Evolutionary conservation across 169 alveolate species (phyloP), one percentile per base, ranked within the genome.

Genomic region (Eimeria tenella): DNA sequence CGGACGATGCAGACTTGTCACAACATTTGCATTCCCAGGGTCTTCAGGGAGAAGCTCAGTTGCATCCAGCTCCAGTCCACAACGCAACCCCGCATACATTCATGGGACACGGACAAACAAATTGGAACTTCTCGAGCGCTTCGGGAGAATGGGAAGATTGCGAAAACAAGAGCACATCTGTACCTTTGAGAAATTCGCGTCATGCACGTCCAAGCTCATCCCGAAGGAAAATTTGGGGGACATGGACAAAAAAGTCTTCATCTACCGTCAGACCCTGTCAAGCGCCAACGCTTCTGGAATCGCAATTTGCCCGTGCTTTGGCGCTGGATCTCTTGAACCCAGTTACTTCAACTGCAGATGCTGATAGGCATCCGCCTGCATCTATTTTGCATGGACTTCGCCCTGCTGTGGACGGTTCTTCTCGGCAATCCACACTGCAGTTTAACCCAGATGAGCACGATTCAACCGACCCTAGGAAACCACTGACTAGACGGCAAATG

Each of bases 221-320:
- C 21, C 17, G 23, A 21, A 7, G 4, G 15, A 68, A 31, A 5
- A 4, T 21, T 21, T 17, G 8, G 23, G 15, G 25, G 9, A 70
- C 52, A 49, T 31, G 42, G 42, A 31, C 42, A 31, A 31, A 31
- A 31, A 31, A 31, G 42, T 31, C 4, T 31, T 31, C 42, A 31
- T 19, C 58, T 3, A 23, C 52, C 4, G 55, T 42, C 89, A 68
- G 17, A 11, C 42, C 89, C 23, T 56, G 53, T n/a, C 25, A 6
- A 15, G 55, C 52, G 15, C 91, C 91, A 49, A 83, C 91, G 19
- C 91, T 83, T 4, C 91, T 83, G 60, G 91, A 83, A 62, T 56
- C 91, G 49, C 91, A 83, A 53, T 83, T 83, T 31, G 91, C 91
- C 71, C 77, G 91, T 6, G 91, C 56, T 60, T 50, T 83, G 74